Percentiles rank a stretch among this genome's conserved stretches.
These are phyloP conservation scores for Phytophthora pini DNA, from an alignment of 352 stramenopile species.

Conservation along the genomic window DNA sequence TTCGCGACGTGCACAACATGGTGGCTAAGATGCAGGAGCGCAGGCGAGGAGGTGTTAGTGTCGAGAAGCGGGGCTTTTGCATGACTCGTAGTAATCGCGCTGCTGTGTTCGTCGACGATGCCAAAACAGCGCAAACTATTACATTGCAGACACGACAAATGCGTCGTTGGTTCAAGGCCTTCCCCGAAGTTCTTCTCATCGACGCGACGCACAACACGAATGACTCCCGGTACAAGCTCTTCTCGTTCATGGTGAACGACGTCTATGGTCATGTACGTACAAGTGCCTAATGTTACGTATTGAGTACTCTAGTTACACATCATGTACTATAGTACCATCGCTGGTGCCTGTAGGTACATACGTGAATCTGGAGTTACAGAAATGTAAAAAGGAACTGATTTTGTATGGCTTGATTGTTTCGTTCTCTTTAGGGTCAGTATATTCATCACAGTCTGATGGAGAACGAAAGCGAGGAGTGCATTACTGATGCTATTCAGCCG, in stretches of 20 bases:
- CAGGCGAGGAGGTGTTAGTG: neutral
- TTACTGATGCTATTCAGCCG: neutral
- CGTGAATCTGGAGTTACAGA: neutral
- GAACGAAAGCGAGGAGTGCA: neutral
- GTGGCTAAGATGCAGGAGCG: neutral
- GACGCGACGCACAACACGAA: slow-evolving; percentile 20
- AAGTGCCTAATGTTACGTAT: too few relatives aligned
- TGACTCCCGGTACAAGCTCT: slow-evolving; percentile 8
- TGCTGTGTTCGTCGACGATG: slow-evolving; percentile 6
- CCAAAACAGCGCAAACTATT: slow-evolving; percentile 6
- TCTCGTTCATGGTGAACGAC: slow-evolving; percentile 20
- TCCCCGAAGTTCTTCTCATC: slow-evolving; percentile 9
- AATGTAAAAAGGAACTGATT: too few relatives aligned
- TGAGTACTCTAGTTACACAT: too few relatives aligned
- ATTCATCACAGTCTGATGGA: slow-evolving; percentile 6
- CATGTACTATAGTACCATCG: too few relatives aligned
- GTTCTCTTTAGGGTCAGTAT: neutral
- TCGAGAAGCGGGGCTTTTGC: neutral
- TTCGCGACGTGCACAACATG: slow-evolving; percentile 14
- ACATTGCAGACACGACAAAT: slow-evolving; percentile 11
- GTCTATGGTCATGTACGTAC: neutral
- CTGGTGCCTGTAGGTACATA: too few relatives aligned
- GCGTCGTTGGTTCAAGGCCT: slow-evolving; percentile 14
- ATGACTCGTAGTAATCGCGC: neutral
- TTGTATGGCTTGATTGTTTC: neutral